Evolutionary conservation across 108 stramenopile genomes (phyloP), one percentile per base, ranked within the genome.

Genomic region (Asterionellopsis glacialis): DNA sequence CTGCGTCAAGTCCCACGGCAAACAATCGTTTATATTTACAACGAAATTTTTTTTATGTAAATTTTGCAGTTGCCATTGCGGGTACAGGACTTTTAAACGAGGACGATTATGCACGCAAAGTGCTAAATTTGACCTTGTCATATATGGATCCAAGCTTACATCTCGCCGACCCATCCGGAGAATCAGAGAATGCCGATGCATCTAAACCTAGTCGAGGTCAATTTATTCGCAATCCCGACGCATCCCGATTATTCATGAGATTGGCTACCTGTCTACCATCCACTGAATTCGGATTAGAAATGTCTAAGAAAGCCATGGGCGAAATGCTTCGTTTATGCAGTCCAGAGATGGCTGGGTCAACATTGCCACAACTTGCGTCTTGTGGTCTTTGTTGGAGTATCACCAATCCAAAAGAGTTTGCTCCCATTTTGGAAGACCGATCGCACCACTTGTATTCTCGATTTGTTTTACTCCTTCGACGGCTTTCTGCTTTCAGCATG

Each of bases 401-500:
- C 33, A 87, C 87, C 0, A 83, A 73, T 48, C 81, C 70, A 11
- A 72, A 70, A 50, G 87, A 90, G 61, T 90, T 94, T 64, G 85
- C 82, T 26, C 72, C 68, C 21, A 72, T 88, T 59, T 61, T 94
- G 11, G 86, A 88, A 42, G 82, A 85, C 45, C 68, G 71, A 19
- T 66, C 74, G 0, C 86, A 94, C 63, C 84, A 70, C 15, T 67
- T 94, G 15, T 82, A 91, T 59, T 69, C 90, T 11, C 65, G 79
- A 27, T 88, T 88, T 65, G 80, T 85, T 22, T 53, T 78, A 23
- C 61, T 91, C 16, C 68, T 90, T 23, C 52, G 87, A 47, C 73
- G 83, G 15, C 71, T 93, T 43, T 87, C 92, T 45, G 75, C 88
- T 23, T 88, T 88, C 57, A 77, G 80, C 60, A 91, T 91, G 90